Conservation (phyloP, 116 monocot genomes). For the Trichopus zeylanicus region DNA sequence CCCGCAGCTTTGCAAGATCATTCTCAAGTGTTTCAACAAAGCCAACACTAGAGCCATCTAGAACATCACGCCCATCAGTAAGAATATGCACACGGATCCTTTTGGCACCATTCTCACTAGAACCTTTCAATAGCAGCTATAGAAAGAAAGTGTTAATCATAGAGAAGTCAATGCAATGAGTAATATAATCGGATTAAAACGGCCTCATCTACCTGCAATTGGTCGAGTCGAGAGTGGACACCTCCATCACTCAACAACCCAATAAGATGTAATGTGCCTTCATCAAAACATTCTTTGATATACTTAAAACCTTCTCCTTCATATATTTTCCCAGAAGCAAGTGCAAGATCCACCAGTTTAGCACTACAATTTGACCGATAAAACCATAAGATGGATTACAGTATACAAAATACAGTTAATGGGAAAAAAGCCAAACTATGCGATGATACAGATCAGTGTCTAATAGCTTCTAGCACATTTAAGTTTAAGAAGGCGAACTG, state of each 20-base stretch:
- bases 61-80: conserved; percentile 97
- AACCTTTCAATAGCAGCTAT: conserved; percentile 88
- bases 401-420: too few relatives aligned
- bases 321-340: conserved; percentile 94
- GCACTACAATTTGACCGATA: conserved; percentile 70
- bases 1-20: conserved; percentile 58
- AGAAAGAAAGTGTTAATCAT: not conserved
- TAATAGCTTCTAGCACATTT: too few relatives aligned
- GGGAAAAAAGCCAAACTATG: too few relatives aligned
- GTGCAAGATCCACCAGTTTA: conserved; percentile 81
- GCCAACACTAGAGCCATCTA: conserved; percentile 87
- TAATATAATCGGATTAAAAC: not conserved
- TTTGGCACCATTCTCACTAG: conserved; percentile 84
- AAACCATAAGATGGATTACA: too few relatives aligned
- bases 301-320: conserved; percentile 91
- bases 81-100: conserved; percentile 89
- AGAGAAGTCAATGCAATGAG: not conserved
- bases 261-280: conserved; percentile 85
- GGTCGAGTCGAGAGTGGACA: conserved; percentile 94
- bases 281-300: conserved; percentile 67
- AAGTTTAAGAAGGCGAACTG: too few relatives aligned
- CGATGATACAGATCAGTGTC: too few relatives aligned
- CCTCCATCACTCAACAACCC: conserved; percentile 96
- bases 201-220: conserved; percentile 63
- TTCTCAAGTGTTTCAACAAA: conserved; percentile 94